phyloP scores from a whole-genome alignment of 2,329 filamentous ascomycete species.

The Trichoderma sp. region DNA sequence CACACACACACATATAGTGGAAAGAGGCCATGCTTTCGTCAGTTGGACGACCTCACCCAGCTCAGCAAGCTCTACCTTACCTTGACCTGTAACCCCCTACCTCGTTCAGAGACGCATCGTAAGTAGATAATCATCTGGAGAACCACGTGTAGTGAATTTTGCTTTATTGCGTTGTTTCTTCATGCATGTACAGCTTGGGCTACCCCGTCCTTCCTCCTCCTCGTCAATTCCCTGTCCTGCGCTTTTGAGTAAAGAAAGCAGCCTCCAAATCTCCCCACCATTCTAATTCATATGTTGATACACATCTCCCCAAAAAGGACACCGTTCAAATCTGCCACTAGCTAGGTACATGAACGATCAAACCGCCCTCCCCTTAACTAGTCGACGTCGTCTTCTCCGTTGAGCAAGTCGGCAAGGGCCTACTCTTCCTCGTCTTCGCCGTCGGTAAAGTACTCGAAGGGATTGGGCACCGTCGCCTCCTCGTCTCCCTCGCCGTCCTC shows the following conservation, averaged over 20 bases:
- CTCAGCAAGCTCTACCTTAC: too few species aligned
- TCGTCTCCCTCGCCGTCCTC: slow-evolving; percentile 77
- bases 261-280: not conserved
- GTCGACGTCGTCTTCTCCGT: too few species aligned
- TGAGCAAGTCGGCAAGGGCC: too few species aligned
- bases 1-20: too few species aligned
- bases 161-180: not conserved
- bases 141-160: too few species aligned
- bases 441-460: slow-evolving; percentile 80
- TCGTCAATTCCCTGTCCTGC: too few species aligned
- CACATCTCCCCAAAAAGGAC: slow-evolving; percentile 7
- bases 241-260: not conserved
- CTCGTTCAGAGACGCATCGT: too few species aligned
- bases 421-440: slow-evolving; percentile 51
- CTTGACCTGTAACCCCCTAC: too few species aligned
- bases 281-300: slow-evolving; percentile 24
- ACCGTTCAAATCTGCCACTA: not conserved
- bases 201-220: not conserved
- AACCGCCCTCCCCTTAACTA: too few species aligned
- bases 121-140: too few species aligned
- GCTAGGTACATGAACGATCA: not conserved
- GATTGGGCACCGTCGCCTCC: slow-evolving; percentile 68
- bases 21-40: too few species aligned
- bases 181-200: not conserved
- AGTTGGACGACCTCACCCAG: too few species aligned